Conservation (phyloP, 805 yeast species). For the Yarrowia sp. region DNA sequence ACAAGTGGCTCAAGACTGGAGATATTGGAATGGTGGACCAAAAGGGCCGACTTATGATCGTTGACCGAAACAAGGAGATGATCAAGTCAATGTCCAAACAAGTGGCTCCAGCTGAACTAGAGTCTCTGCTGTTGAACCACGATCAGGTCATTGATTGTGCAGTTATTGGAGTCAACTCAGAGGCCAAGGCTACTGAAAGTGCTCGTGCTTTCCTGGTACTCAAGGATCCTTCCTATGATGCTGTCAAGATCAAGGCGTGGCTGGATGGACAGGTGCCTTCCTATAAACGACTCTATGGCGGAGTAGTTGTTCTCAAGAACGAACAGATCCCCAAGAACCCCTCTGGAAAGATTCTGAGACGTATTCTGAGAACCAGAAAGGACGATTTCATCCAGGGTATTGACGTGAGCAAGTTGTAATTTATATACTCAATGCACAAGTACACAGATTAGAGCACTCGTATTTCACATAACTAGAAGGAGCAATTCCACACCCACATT, state of each 20-base stretch:
- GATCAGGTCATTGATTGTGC: slow-evolving; percentile 85
- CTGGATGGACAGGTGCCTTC: slow-evolving; percentile 50
- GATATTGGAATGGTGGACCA: slow-evolving; percentile 59
- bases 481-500: not conserved
- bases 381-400: slow-evolving; percentile 42
- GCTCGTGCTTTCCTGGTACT: slow-evolving; percentile 51
- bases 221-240: slow-evolving; percentile 40
- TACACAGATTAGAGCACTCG: too few relatives aligned
- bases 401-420: slow-evolving; percentile 18
- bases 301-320: slow-evolving; percentile 61
- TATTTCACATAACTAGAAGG: too few relatives aligned
- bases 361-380: slow-evolving; percentile 73
- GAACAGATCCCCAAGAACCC: slow-evolving; percentile 91
- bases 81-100: slow-evolving; percentile 64
- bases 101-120: slow-evolving; percentile 94
- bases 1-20: slow-evolving; percentile 64
- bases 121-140: slow-evolving; percentile 78
- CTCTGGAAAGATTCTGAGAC: slow-evolving; percentile 93
- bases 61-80: slow-evolving; percentile 51
- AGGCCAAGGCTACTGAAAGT: slow-evolving; percentile 77
- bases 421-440: too few relatives aligned
- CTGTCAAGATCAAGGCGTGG: slow-evolving; percentile 47
- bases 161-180: slow-evolving; percentile 72
- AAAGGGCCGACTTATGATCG: slow-evolving; percentile 58
- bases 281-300: slow-evolving; percentile 54